A percentile compares a stretch with the other conserved stretches of the same genome.
These are phyloP conservation scores for Phaeosphaeria sp. DNA, from an alignment of 2,329 filamentous ascomycete genomes.

Conservation along the genomic window DNA sequence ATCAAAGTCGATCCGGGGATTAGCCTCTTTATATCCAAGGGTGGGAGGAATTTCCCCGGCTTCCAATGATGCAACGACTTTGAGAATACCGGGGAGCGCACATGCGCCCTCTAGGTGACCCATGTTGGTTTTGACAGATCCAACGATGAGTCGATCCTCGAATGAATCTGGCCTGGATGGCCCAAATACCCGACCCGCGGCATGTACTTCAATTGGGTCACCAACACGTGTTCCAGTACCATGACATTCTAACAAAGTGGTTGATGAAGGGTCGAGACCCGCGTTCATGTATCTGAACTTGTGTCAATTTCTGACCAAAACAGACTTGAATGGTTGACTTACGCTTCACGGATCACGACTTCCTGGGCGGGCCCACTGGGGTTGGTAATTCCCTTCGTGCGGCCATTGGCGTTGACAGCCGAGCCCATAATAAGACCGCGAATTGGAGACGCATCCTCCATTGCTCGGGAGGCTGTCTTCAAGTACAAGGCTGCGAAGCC, in stretches of 20 bases:
- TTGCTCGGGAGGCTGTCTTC: conserved; percentile 1
- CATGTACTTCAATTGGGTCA: conserved; percentile 34
- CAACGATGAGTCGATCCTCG: conserved; percentile 22
- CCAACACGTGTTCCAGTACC: conserved; percentile 40
- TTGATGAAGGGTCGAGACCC: conserved; percentile 5
- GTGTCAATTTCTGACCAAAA: conserved; percentile 6
- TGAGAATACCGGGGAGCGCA: conserved; percentile 37
- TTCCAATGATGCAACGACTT: conserved; percentile 32
- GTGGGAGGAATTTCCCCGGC: conserved; percentile 32
- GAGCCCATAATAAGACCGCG: conserved; percentile 7
- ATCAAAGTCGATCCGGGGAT: conserved; percentile 16
- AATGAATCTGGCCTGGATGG: not conserved
- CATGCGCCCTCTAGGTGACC: conserved; percentile 39
- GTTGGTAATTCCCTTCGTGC: conserved; percentile 18
- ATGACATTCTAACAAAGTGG: conserved; percentile 29
- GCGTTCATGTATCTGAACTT: not conserved
- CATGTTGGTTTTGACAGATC: conserved; percentile 39
- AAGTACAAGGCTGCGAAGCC: conserved; percentile 26
- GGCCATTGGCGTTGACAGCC: conserved; percentile 7
- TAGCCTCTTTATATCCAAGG: conserved; percentile 17
- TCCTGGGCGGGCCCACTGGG: conserved; percentile 26
- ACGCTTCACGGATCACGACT: conserved; percentile 25
- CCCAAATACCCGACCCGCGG: conserved; percentile 18
- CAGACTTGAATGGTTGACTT: conserved; percentile 2
- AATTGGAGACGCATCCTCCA: conserved; percentile 5